A percentile compares a stretch with the other conserved stretches of the same genome.
Evolutionary conservation across 768 basidiomycete species (phyloP).

Genomic region (Coprinellus aureogranulatus): DNA sequence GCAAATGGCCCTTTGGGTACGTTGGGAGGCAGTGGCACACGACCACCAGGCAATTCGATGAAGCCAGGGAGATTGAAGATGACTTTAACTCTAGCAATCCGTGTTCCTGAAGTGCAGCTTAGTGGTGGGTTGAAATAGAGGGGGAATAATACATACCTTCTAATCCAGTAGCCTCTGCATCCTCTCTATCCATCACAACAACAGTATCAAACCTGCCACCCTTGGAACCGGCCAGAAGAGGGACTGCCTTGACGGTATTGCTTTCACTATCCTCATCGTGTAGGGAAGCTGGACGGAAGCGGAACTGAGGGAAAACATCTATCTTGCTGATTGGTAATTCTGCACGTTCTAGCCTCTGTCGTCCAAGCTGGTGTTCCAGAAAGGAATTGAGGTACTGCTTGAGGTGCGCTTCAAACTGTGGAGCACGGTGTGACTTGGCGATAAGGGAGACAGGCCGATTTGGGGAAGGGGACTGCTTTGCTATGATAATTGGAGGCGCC

Average conservation of each 20-base stretch:
- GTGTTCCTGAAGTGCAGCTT: constrained; percentile 12
- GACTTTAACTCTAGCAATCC: constrained; percentile 19
- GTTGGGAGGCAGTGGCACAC: neutral
- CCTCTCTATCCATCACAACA: constrained; percentile 12
- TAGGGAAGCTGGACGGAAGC: constrained; percentile 17
- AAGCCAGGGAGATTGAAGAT: constrained; percentile 19
- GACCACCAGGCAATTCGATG: constrained; percentile 1
- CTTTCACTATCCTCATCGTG: constrained; percentile 17
- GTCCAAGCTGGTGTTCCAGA: constrained; percentile 1
- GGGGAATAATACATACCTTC: constrained; percentile 9
- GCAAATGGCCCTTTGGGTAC: constrained; percentile 15
- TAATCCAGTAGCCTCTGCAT: constrained; percentile 21
- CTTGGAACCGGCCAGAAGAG: constrained; percentile 8
- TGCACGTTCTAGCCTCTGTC: neutral
- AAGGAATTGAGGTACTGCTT: constrained; percentile 25
- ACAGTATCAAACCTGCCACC: constrained; percentile 26
- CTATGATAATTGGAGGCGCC: neutral
- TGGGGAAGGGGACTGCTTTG: constrained; percentile 4
- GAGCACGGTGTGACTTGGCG: constrained; percentile 12
- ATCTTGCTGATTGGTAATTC: constrained; percentile 18
- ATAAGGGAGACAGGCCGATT: constrained; percentile 17
- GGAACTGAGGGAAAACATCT: constrained; percentile 22
- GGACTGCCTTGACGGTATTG: constrained; percentile 20
- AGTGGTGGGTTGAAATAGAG: neutral
- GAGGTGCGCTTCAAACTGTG: constrained; percentile 22